These are phyloP conservation scores for Alliaria petiolata DNA, from an alignment of 345 rosid species.

Conservation along the genomic window DNA sequence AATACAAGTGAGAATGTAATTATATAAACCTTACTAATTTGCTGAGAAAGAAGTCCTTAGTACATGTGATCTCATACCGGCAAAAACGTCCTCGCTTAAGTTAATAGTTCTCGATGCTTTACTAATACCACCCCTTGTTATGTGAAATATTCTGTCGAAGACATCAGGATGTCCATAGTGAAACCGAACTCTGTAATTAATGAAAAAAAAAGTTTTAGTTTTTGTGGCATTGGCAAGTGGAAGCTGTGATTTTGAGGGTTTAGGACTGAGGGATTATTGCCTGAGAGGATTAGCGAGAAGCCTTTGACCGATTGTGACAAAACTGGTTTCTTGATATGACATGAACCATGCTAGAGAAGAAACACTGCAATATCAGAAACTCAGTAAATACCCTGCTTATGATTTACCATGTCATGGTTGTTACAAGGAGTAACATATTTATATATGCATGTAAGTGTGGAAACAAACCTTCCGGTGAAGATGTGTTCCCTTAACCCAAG, in stretches of 20 bases:
- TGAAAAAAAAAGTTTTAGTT: background rate
- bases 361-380: slow-evolving; percentile 57
- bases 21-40: slow-evolving; percentile 10
- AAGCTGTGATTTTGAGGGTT: background rate
- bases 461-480: slow-evolving; percentile 89
- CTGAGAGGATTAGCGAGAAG: slow-evolving; percentile 94
- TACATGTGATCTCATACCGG: slow-evolving; percentile 53
- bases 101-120: slow-evolving; percentile 93
- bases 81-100: slow-evolving; percentile 91
- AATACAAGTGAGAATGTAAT: slow-evolving; percentile 16
- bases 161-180: slow-evolving; percentile 99
- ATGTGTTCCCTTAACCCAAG: slow-evolving; percentile 93
- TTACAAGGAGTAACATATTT: background rate
- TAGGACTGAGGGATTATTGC: slow-evolving; percentile 24
- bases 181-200: slow-evolving; percentile 71
- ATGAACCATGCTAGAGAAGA: slow-evolving; percentile 98
- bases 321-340: slow-evolving; percentile 98
- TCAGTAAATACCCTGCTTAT: slow-evolving; percentile 5
- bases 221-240: background rate
- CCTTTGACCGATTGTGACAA: slow-evolving; percentile 95
- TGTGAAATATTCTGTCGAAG: slow-evolving; percentile 87
- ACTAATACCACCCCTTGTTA: slow-evolving; percentile 98
- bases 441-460: too few relatives aligned
- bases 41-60: background rate
- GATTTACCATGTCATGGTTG: too few relatives aligned